Evolutionary conservation across 352 stramenopile genomes (phyloP), one percentile per base, ranked within the genome.

Genomic region (Ophiocytium majus): DNA sequence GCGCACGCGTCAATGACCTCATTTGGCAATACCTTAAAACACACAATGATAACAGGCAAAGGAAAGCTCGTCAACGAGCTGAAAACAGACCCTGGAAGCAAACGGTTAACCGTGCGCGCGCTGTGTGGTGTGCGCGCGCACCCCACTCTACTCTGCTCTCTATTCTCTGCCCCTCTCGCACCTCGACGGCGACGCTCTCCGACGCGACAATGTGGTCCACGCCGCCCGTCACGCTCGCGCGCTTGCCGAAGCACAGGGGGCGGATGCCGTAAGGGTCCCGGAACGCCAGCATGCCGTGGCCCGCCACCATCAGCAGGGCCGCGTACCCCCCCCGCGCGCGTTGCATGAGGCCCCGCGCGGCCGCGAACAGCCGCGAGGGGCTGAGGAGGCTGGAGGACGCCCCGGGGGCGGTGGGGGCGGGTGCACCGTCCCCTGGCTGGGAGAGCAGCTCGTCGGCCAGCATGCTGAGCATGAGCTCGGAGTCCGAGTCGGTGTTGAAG

Each of bases 141-240:
- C 83, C 97, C 96, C 37, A 99, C 92, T 76, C 95, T n/a, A n/a
- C n/a, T n/a, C n/a, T n/a, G n/a, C n/a, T n/a, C n/a, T n/a, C n/a
- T n/a, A n/a, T n/a, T n/a, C n/a, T n/a, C n/a, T n/a, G n/a, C n/a
- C n/a, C n/a, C n/a, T n/a, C n/a, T 14, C 43, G 43, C 43, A 57
- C 98, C 90, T 99, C 96, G 84, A 99, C 97, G 0, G 97, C 96
- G 0, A 99, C 96, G 79, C 95, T 98, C 90, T 99, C 97, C 50
- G 94, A 98, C 0, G 96, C 94, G 83, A 98, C 93, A 31, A 93
- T 92, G 86, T 96, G 98, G 91, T 98, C 96, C 14, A 28, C 33
- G 43, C 31, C 33, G n/a, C 35, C 64, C 78, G 32, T 31, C 9
- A 23, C 63, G 63, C 63, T 28, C 10, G 9, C 35, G 17, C 95